Evolutionary conservation across 192 early-diverging fungal genomes (phyloP).

Genomic region (Rhizophagus sp.): DNA sequence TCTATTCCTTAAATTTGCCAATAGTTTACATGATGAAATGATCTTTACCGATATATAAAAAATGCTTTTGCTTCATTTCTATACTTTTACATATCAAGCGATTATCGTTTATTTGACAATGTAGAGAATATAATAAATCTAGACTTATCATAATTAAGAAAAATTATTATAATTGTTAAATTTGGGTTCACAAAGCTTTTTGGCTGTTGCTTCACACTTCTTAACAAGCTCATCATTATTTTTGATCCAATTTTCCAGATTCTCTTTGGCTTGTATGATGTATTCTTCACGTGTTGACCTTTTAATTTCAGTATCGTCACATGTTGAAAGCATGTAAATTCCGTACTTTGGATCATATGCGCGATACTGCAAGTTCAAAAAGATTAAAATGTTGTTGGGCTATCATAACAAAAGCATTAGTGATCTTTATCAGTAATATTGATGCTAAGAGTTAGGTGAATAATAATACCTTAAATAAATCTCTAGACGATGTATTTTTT

Average conservation of each 20-base stretch:
- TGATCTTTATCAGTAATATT: not conserved
- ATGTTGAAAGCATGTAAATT: slow-evolving; percentile 28
- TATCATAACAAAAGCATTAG: not conserved
- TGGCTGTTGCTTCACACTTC: not conserved
- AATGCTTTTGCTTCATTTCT: no score
- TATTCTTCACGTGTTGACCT: not conserved
- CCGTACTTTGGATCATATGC: slow-evolving; percentile 34
- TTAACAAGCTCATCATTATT: not conserved
- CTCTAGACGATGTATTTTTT: not conserved
- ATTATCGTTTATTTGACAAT: no score
- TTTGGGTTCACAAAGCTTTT: not conserved
- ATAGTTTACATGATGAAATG: no score
- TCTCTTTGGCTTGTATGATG: not conserved
- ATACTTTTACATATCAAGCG: no score
- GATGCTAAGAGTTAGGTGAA: not conserved
- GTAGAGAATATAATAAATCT: no score
- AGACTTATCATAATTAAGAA: no score
- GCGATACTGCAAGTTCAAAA: slow-evolving; percentile 33
- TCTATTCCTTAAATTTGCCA: no score
- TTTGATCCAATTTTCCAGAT: not conserved
- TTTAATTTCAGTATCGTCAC: slow-evolving; percentile 34
- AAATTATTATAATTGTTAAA: not conserved
- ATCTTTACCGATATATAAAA: no score
- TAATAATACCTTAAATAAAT: slow-evolving; percentile 2
- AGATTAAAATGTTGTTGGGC: slow-evolving; percentile 20